Evolutionary conservation across 345 rosid genomes (phyloP), one percentile per base, ranked within the genome.

Genomic region (Viola odorata): DNA sequence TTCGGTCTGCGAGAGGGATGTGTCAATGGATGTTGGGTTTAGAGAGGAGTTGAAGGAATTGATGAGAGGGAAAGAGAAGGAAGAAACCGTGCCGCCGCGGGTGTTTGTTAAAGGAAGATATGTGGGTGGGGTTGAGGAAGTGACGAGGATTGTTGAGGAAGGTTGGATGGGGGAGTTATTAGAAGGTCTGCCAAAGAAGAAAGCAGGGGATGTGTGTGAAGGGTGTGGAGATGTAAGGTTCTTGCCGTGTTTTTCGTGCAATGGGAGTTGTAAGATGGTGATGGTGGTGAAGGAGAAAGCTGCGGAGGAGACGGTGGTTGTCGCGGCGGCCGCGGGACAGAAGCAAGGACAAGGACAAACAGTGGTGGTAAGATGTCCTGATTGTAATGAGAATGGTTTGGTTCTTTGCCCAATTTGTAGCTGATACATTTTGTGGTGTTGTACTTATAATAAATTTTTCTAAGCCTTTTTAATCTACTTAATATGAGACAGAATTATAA

Each of bases 331-430:
- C 15, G 9, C 41, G 8, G 60, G 56, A 16, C 39, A 14, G 47
- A 60, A 42, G 37, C 71, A 55, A 67, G 55, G 80, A 70, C 71
- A 55, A 67, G 55, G 80, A 70, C 6, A 74, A 72, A 1, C 73
- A 45, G 76, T 74, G 77, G 67, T 82, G 77, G 72, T 67, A 2
- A 77, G 88, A 61, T 90, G 96, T 58, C 67, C 80, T 8, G 77
- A 71, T 56, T 94, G 96, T 66, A 88, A 94, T 73, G 99, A 90
- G 82, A 94, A 94, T 49, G 97, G 99, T 1, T 45, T 94, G 69
- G 80, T 82, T 10, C 79, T 84, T 56, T 94, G 97, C 66, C 96
- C 78, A 54, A 54, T 64, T 67, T 87, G 99, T 70, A 71, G 90
- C 73, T 69, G 51, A 57, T 58, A 48, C 8, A 48, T 4, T 13